Base-by-base conservation (phyloP, 495 filamentous ascomycete species). In the Aspergillus diversus region DNA sequence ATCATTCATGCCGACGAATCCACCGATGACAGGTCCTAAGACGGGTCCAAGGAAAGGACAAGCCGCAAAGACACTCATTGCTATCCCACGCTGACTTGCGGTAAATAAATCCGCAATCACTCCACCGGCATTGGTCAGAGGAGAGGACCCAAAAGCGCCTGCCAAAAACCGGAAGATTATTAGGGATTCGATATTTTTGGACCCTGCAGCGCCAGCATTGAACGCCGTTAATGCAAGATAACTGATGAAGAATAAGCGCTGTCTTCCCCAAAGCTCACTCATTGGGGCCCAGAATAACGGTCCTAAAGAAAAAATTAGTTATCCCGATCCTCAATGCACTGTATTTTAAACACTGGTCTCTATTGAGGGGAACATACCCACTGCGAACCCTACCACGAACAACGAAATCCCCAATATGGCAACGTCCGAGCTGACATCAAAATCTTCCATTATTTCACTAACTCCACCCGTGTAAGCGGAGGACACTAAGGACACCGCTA, bases 401-500 rank as follows among this genome's bases (percentile, higher is more conserved):
- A 89, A 71, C 21, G 87, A 89, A 27, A 91, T 67, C 8, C 87
- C 87, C 4, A 90, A 70, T 32, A 83, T 83, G 21, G 81, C 81
- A 5, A 89, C 75, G 46, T 84, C 83, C 2, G 75, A 66, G 35
- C 80, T 77, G 53, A 87, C 74, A 34, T 81, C 43, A 65, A 90
- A 89, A 17, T 84, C 77, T 7, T 34, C 49, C 50, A 86, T 76
- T 47, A 90, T 81, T 60, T 87, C 74, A 5, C 72, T 69, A 6
- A 89, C 73, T 54, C 89, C 89, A 31, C 89, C 88, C 33, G 86
- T 76, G 63, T 87, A 92, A 7, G 88, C 89, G 6, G 89, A 89
- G 13, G 87, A 90, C 35, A 86, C 86, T 51, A 92, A 85, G 15
- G 90, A 78, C n/a, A 92, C 88, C 13, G 85, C 83, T 33, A 92